A percentile compares a stretch with the other conserved stretches of the same genome.
These are phyloP conservation scores for Pleoardoris graminearum DNA, from an alignment of 2,329 filamentous ascomycete species.

Conservation along the genomic window DNA sequence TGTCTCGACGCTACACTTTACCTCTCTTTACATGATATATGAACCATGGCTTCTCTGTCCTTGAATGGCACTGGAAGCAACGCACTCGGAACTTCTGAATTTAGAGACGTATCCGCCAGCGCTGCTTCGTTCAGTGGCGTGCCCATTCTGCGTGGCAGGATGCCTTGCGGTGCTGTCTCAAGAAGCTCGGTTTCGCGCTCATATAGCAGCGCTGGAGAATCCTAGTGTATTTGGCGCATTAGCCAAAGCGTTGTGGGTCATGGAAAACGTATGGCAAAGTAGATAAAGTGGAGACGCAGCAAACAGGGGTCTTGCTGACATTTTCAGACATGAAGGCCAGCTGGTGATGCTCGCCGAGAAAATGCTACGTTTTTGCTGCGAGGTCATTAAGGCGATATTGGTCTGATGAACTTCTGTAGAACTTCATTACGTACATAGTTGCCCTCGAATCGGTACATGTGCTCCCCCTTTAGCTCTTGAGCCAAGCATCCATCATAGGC, in stretches of 20 bases:
- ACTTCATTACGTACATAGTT: no score
- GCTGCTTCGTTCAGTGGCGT: conserved; percentile 33
- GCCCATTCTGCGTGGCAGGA: conserved; percentile 41
- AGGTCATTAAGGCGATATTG: no score
- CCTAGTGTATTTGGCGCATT: conserved; percentile 30
- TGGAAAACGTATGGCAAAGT: conserved; percentile 43
- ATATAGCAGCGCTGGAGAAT: conserved; percentile 22
- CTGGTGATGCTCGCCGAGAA: no score
- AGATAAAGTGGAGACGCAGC: no score
- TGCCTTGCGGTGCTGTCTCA: conserved; percentile 22
- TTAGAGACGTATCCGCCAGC: conserved; percentile 19
- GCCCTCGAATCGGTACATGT: no score
- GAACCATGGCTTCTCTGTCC: no score
- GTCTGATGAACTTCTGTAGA: no score
- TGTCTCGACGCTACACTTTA: no score
- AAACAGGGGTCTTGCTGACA: no score
- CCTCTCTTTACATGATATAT: no score
- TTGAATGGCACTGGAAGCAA: conserved; percentile 8
- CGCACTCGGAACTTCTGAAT: conserved; percentile 17
- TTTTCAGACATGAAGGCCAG: no score
- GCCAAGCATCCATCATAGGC: background rate
- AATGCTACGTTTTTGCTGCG: no score
- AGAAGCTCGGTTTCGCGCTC: conserved; percentile 24
- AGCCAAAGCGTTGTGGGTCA: conserved; percentile 39
- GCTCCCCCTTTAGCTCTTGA: background rate